Base-by-base conservation (phyloP, 83 land plant species). In the Thuja plicata region DNA sequence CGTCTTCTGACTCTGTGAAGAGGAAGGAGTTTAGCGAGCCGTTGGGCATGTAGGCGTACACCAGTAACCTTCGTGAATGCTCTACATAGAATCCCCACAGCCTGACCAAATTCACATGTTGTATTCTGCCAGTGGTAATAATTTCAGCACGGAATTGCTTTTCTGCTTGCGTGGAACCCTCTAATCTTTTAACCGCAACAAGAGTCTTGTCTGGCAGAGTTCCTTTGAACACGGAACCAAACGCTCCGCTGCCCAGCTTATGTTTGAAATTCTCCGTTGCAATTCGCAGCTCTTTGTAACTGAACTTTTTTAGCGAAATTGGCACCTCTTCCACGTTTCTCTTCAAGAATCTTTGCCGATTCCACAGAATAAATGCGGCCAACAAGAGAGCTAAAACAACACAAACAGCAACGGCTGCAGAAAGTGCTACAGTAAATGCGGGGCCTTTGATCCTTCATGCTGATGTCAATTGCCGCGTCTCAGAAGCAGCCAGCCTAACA, bases 151-250 rank as follows among this genome's bases (percentile, higher is more conserved):
- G 15, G 15, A 94, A 93, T 83, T 93, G 93, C 89, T 93, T 93
- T 89, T 93, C 93, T 13, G 89, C 94, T 80, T 89, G 94, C 38
- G 87, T 88, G 43, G 88, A 50, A 9, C 89, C 83, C 85, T 90
- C 91, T 86, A 92, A 90, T 66, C 79, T 84, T 88, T 90, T 92
- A 78, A 92, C 92, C 7, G 90, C 93, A 10, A 92, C 70, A 24
- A 38, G 35, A 0, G 90, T 62, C 5, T 88, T 62, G 54, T 92
- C 80, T 1, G 88, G 86, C 35, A 90, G 57, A 30, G 71, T 34
- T 1, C 90, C 94, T 50, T 89, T 90, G 91, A 88, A 91, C 17
- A 91, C 91, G 3, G 91, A 88, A 6, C 94, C 91, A 35, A 92
- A 91, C 15, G 89, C 91, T 70, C 92, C 92, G 3, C 88, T 87